Evolutionary conservation across 441 rosid species (phyloP), one percentile per base, ranked within the genome.

Genomic region (Arabidopsis hybrid): DNA sequence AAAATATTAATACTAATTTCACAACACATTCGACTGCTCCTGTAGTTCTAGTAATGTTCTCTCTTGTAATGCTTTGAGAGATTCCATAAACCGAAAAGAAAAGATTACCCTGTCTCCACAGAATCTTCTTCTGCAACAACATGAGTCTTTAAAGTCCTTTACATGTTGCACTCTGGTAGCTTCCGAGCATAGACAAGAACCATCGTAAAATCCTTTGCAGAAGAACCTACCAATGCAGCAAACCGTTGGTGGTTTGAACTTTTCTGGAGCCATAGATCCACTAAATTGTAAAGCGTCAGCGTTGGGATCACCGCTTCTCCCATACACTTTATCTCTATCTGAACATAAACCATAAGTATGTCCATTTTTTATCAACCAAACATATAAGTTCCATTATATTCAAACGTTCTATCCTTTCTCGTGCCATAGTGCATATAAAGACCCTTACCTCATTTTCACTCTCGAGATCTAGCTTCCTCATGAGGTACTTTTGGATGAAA

Each of bases 241-340:
- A 89, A 74, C 26, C 81, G 82, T 51, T 91, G 83, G 2, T 88
- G 76, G 42, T 80, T 81, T 26, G 90, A 63, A 10, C 82, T 73
- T 51, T 81, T 81, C 72, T 85, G 86, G 57, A 88, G 72, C 96
- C 97, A 94, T 69, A 79, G 74, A 56, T 91, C 93, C 26, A 90
- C 83, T 79, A 91, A 72, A 74, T 80, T 86, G 79, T 78, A 75
- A 77, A 94, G 74, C 77, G 76, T 81, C 76, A 89, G 49, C 4
- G 93, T 83, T 17, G 96, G 95, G 55, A 86, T 73, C 16, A 94
- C 89, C 35, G 89, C 67, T 73, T 87, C 87, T 70, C 97, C 97
- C 95, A 94, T 82, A 55, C 93, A 94, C 77, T 79, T 91, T 59
- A 94, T 89, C 83, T 89, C 97, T 18, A 91, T 83, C 97, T 91